Base-by-base conservation (phyloP, 208 protist genomes). In the Leishmania lainsoni region DNA sequence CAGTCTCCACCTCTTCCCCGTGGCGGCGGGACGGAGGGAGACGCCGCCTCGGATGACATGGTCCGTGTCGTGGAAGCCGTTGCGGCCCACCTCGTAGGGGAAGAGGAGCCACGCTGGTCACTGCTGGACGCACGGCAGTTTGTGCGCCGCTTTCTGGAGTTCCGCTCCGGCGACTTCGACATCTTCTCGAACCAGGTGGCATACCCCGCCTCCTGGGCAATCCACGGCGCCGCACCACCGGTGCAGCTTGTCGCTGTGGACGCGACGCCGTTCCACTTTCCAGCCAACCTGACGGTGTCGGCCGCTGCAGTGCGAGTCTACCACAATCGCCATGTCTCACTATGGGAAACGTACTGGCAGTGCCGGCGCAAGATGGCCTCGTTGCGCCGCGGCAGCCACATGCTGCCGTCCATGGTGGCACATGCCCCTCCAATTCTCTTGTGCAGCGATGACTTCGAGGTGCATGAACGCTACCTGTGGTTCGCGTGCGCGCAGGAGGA, bases 271-370 rank as follows among this genome's bases (percentile, higher is more conserved):
- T 75, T 86, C 76, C 4, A 79, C n/a, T 75, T 90, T 65, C 59
- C 85, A 5, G 12, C 52, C 51, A 22, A 45, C 5, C 42, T 54
- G n/a, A 49, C 58, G 52, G 76, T 70, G 48, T 59, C 77, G 1
- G n/a, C 76, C 0, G 42, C 61, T 9, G 16, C 22, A 10, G 76
- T 83, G 61, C 76, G 42, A 4, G 81, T 88, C 32, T 89, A 89
- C 79, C 89, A 92, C n/a, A 93, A 92, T 72, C 83, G 83, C 45
- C 87, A 93, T 76, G 52, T 91, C 65, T 86, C 89, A 29, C 76
- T 93, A 35, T 95, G 91, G 91, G 87, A 90, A 78, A 82, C 80
- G 45, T 92, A 93, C 73, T 93, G 90, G 87, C 87, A 83, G n/a
- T 89, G 83, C 51, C 80, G 87, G 9, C 81, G 86, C 76, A 77